phyloP scores from a whole-genome alignment of 352 stramenopile species.

The Pythium dissimile region DNA sequence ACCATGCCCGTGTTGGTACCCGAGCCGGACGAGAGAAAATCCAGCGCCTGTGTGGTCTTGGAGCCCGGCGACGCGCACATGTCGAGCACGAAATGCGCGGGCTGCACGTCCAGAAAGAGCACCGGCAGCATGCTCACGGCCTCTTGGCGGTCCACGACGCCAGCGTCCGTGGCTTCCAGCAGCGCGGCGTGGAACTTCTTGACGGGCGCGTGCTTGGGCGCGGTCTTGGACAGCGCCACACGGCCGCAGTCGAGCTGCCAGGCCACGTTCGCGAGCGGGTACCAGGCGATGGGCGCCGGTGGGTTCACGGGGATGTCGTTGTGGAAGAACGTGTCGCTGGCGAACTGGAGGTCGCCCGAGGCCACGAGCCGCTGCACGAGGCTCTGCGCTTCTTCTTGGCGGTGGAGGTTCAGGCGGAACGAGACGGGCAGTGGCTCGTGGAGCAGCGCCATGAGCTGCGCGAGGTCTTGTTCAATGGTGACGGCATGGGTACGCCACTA shows the following conservation, averaged over 20 bases:
- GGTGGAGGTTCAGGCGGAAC: conserved; percentile 81
- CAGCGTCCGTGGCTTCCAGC: conserved; percentile 88
- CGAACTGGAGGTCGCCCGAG: conserved; percentile 48
- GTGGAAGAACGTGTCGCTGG: conserved; percentile 46
- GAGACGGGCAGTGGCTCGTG: conserved; percentile 76
- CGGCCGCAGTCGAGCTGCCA: conserved; percentile 84
- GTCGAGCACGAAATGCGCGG: conserved; percentile 76
- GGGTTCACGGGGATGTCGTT: conserved; percentile 54
- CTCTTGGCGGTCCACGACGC: conserved; percentile 96
- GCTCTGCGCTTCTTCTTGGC: conserved; percentile 44
- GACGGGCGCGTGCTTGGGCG: conserved; percentile 77
- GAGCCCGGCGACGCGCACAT: conserved; percentile 96
- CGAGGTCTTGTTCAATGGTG: conserved; percentile 41
- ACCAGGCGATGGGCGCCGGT: conserved; percentile 71
- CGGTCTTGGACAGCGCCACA: conserved; percentile 78
- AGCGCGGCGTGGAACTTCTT: conserved; percentile 92
- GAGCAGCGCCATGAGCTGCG: conserved; percentile 65
- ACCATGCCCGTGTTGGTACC: conserved; percentile 64
- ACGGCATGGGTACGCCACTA: conserved; percentile 66
- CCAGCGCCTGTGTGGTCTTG: conserved; percentile 98
- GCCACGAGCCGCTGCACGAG: conserved; percentile 45
- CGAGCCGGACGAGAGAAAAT: conserved; percentile 48
- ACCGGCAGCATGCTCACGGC: conserved; percentile 98
- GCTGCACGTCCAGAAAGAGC: conserved; percentile 93
- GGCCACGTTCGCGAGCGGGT: conserved; percentile 69